Conservation (phyloP, 1,139 yeast species). For the Pichia sp. region DNA sequence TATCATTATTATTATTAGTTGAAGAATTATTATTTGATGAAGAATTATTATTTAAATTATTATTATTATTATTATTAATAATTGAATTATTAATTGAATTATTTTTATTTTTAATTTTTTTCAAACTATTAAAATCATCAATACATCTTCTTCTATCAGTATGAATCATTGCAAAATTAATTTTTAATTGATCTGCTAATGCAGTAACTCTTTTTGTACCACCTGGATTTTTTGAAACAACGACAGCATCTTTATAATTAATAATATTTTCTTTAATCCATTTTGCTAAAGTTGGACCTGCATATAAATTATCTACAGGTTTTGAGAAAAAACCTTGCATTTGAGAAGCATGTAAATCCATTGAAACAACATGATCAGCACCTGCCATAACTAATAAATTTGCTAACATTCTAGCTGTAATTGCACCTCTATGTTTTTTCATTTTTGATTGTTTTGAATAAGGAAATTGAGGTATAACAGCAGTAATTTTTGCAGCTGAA, state of each 20-base stretch:
- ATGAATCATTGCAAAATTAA: conserved; percentile 97
- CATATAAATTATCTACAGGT: conserved; percentile 93
- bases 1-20: conserved; percentile 44
- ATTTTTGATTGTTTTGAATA: conserved; percentile 95
- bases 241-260: conserved; percentile 78
- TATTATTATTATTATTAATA: too few relatives aligned
- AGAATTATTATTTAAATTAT: background rate
- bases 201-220: conserved; percentile 98
- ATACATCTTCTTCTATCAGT: conserved; percentile 91
- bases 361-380: conserved; percentile 95
- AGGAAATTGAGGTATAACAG: conserved; percentile 96
- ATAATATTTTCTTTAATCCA: conserved; percentile 92
- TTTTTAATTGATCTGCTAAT: conserved; percentile 88
- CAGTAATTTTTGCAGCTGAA: conserved; percentile 92
- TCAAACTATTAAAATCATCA: conserved; percentile 46
- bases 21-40: background rate
- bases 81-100: background rate
- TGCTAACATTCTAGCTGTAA: conserved; percentile 98
- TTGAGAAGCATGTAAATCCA: conserved; percentile 97
- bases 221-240: conserved; percentile 95
- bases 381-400: conserved; percentile 95
- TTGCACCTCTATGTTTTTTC: conserved; percentile 98
- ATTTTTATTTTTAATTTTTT: conserved; percentile 29
- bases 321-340: conserved; percentile 98
- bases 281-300: conserved; percentile 92